Base-by-base conservation (phyloP, 2,329 filamentous ascomycete species). In the Pestalotiopsis sp. region DNA sequence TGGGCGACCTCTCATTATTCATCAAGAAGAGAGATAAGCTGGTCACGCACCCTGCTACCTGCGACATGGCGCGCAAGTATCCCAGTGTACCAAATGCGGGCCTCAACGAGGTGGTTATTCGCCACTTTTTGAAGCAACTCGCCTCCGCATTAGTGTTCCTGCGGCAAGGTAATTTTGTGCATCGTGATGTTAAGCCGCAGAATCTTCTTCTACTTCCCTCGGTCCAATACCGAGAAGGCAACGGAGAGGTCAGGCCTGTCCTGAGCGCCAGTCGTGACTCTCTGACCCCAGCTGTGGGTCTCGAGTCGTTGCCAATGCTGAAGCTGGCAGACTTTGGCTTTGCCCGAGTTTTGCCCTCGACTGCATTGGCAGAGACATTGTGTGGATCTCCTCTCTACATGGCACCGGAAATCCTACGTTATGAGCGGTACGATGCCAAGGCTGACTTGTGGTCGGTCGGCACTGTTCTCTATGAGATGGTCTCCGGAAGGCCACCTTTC, bases 281-380 rank as follows among this genome's bases (percentile, higher is more conserved):
- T 0, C 85, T 96, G 68, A 92, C 93, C 59, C 94, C 95, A 4
- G 88, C 91, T 31, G 91, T 91, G 31, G 96, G 96, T 7, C 84
- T 99, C 38, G 86, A 89, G 66, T 96, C 94, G 20, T 82, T 99
- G 57, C 96, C 96, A 4, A 97, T 98, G 92, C 89, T 99, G 70
- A 99, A 99, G 83, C 91, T 99, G 74, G 96, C 96, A 68, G 96
- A 99, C 82, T 99, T 99, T 78, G 96, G 96, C n/a, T 99, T 99
- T 78, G 96, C 96, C 68, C 91, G 96, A 68, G 94, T 97, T 67
- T 84, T 99, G 63, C 95, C 96, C 2, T 91, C 93, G 7, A 97
- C 95, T 0, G 95, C 95, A 4, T 87, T 99, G 71, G 96, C 96
- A 12, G 96, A 99, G 79, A 99, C 96, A 0, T 89, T 99, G 0